Base-by-base conservation (phyloP, 257 asterid genomes). In the Solanum chilense region DNA sequence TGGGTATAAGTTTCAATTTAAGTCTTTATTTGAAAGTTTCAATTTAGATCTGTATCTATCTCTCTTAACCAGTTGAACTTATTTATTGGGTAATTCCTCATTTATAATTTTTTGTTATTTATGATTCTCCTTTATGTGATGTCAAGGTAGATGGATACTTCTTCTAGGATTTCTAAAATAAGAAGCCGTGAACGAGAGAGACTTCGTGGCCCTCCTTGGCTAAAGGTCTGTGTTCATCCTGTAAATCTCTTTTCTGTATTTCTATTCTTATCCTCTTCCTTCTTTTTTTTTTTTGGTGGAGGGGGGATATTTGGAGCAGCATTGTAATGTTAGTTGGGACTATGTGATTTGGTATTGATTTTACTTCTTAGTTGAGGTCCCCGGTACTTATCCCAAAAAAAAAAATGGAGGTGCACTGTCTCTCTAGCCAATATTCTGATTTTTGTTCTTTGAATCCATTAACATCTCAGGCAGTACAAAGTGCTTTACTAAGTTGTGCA, bases 81-180 rank as follows among this genome's bases (percentile, higher is more conserved):
- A 29, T 18, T 81, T 81, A 49, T 39, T 31, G 7, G 10, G 69
- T 49, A 49, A 49, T 81, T 81, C 31, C 85, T 29, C 45, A 49
- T 47, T 49, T 81, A 45, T 78, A 29, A 39, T 0, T 29, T 4
- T n/a, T 5, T 29, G 29, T 81, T 81, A 31, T 88, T 88, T 90
- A 76, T 88, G 90, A 84, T 81, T 87, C 90, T 80, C 86, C 70
- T 74, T 89, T 89, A 91, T 91, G 86, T 91, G 71, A 77, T 94
- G 97, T 91, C 98, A 94, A 93, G 94, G 91, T 92, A 97, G 99
- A 97, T 97, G 99, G 99, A 97, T 91, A 90, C 98, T 25, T 96
- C 99, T 85, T 96, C 99, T 84, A 93, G 97, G 89, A 93, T 97
- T 89, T 96, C 99, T 31, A 95, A 94, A 90, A 94, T 96, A 90